Conservation (phyloP, 768 basidiomycete genomes). For the Xerocomellus chrysenteron region DNA sequence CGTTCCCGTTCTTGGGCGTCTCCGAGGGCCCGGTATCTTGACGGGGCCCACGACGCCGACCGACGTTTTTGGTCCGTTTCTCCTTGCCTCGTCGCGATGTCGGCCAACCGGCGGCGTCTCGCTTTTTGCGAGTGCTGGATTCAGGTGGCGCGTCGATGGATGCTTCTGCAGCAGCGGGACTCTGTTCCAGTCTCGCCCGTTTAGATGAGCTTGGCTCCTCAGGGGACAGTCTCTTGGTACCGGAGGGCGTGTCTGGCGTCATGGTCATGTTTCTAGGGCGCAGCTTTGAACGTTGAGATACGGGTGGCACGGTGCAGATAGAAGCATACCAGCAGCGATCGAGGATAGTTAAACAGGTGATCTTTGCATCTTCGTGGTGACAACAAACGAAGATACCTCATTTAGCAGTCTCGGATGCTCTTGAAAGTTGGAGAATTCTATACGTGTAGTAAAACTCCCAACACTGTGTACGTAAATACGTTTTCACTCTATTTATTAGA, state of each 20-base stretch:
- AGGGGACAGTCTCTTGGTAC: constrained; percentile 4
- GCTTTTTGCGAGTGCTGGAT: constrained; percentile 4
- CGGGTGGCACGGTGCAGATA: neutral
- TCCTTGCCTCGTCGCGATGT: constrained; percentile 37
- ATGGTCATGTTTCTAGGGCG: constrained; percentile 1
- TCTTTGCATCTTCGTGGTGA: constrained; percentile 13
- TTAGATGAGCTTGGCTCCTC: constrained; percentile 9
- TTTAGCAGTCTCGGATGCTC: too few species aligned
- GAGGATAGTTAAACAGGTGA: neutral
- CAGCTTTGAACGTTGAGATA: neutral
- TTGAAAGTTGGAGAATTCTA: too few species aligned
- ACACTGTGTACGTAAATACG: neutral
- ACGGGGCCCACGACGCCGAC: constrained; percentile 44
- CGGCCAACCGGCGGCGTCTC: constrained; percentile 32
- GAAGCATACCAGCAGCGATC: neutral
- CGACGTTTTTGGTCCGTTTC: constrained; percentile 37
- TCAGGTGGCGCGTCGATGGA: neutral
- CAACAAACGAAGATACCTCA: constrained; percentile 13
- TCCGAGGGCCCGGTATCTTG: constrained; percentile 32
- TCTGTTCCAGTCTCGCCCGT: constrained; percentile 9
- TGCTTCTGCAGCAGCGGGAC: neutral
- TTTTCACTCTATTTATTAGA: too few species aligned
- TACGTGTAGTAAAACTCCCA: too few species aligned
- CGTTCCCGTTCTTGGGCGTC: constrained; percentile 17
- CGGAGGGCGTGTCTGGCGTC: neutral